Conservation (phyloP, 768 basidiomycete species). For the Exsudoporus frostii region DNA sequence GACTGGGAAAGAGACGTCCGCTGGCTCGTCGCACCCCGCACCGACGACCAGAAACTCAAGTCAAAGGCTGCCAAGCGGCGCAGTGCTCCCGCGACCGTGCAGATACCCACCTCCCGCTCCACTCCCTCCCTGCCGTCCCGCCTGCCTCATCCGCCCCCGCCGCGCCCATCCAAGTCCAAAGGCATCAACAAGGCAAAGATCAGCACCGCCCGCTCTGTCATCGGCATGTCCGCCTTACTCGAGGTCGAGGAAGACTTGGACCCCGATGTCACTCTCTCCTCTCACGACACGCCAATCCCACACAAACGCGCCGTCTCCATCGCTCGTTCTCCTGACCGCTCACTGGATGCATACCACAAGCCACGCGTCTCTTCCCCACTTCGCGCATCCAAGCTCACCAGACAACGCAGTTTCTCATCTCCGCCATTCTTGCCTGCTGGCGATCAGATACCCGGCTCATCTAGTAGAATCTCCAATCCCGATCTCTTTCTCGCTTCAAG, state of each 20-base stretch:
- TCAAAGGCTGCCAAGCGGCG: constrained; percentile 20
- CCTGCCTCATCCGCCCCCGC: constrained; percentile 5
- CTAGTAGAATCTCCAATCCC: neutral
- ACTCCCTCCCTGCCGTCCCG: constrained; percentile 20
- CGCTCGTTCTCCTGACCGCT: constrained; percentile 10
- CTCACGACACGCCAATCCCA: constrained; percentile 4
- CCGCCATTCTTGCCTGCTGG: constrained; percentile 17
- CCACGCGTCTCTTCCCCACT: constrained; percentile 27
- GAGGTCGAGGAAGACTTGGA: constrained; percentile 51
- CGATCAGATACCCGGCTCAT: constrained; percentile 4
- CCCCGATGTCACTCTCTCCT: constrained; percentile 11
- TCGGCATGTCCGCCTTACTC: constrained; percentile 51
- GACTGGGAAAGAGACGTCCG: constrained; percentile 70
- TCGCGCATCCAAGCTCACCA: constrained; percentile 21
- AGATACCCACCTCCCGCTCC: constrained; percentile 19
- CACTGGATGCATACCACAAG: constrained; percentile 10
- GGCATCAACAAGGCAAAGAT: constrained; percentile 27
- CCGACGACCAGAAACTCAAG: constrained; percentile 14
- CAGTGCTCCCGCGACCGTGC: constrained; percentile 14
- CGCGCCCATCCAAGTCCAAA: constrained; percentile 29
- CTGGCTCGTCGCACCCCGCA: constrained; percentile 49
- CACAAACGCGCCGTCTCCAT: constrained; percentile 18
- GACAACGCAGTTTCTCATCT: constrained; percentile 32
- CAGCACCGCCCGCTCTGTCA: constrained; percentile 42
- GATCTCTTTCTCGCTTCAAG: constrained; percentile 6